Conservation (phyloP, 2,329 filamentous ascomycete genomes). For the Eutypa lata region DNA sequence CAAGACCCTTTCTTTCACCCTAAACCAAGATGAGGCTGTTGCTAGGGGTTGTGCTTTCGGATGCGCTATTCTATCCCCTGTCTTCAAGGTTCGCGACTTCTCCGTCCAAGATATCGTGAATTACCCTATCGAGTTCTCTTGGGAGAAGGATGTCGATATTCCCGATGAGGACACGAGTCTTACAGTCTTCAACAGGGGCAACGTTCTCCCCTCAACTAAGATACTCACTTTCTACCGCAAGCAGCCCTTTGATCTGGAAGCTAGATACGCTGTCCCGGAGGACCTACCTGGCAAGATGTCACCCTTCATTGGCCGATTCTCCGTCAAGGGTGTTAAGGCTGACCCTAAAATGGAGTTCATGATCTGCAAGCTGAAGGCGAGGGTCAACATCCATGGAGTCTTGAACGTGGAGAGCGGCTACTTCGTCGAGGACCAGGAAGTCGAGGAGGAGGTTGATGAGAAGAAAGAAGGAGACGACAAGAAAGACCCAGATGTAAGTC, state of each 20-base stretch:
- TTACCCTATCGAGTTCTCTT: constrained; percentile 97
- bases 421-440: constrained; percentile 95
- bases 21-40: constrained; percentile 97
- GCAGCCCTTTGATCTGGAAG: constrained; percentile 94
- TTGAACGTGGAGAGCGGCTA: constrained; percentile 96
- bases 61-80: constrained; percentile 94
- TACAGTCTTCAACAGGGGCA: constrained; percentile 96
- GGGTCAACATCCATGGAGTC: constrained; percentile 93
- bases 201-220: constrained; percentile 96
- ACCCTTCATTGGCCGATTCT: constrained; percentile 96
- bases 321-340: constrained; percentile 94
- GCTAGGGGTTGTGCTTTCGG: constrained; percentile 95
- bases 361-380: constrained; percentile 99
- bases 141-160: constrained; percentile 98
- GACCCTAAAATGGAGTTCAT: constrained; percentile 95
- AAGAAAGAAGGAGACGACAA: constrained; percentile 49
- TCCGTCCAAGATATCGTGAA: constrained; percentile 94
- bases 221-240: constrained; percentile 99
- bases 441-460: constrained; percentile 87
- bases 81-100: constrained; percentile 98
- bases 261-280: constrained; percentile 85
- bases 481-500: constrained; percentile 73
- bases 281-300: constrained; percentile 83
- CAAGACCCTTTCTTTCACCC: constrained; percentile 89
- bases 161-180: constrained; percentile 97